These are phyloP conservation scores for Rosa multiflora DNA, from an alignment of 306 rosid genomes.

Conservation along the genomic window DNA sequence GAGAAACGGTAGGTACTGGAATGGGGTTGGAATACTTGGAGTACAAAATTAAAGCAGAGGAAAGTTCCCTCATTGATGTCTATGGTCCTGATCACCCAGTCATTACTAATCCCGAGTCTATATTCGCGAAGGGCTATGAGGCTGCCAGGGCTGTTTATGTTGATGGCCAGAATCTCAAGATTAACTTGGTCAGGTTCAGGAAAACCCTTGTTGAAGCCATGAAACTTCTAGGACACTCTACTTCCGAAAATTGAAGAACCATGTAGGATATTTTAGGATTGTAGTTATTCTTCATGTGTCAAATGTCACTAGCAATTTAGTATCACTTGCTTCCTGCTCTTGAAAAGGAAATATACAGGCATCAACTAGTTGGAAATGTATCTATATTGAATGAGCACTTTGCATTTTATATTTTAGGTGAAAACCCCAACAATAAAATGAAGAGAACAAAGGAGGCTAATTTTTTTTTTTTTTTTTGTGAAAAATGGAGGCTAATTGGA, in stretches of 20 bases:
- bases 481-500: too few species aligned
- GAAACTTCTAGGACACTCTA: slow-evolving; percentile 10
- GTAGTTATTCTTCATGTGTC: not conserved
- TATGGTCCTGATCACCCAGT: slow-evolving; percentile 31
- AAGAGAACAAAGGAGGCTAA: too few species aligned
- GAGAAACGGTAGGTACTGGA: slow-evolving; percentile 6
- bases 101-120: slow-evolving; percentile 29
- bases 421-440: not conserved
- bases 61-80: slow-evolving; percentile 26
- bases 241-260: slow-evolving; percentile 9
- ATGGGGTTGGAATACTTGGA: slow-evolving; percentile 33
- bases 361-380: not conserved
- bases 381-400: not conserved
- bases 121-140: slow-evolving; percentile 27
- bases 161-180: slow-evolving; percentile 31
- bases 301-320: not conserved
- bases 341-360: not conserved
- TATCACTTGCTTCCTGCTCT: not conserved
- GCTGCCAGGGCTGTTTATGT: slow-evolving; percentile 32
- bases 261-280: not conserved
- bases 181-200: slow-evolving; percentile 31
- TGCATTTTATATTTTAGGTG: not conserved
- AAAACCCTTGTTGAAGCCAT: slow-evolving; percentile 27
- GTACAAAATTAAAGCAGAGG: slow-evolving; percentile 34
- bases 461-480: too few species aligned